phyloP scores from a whole-genome alignment of 192 early-diverging fungal genomes.

The Entrophospora sp. region DNA sequence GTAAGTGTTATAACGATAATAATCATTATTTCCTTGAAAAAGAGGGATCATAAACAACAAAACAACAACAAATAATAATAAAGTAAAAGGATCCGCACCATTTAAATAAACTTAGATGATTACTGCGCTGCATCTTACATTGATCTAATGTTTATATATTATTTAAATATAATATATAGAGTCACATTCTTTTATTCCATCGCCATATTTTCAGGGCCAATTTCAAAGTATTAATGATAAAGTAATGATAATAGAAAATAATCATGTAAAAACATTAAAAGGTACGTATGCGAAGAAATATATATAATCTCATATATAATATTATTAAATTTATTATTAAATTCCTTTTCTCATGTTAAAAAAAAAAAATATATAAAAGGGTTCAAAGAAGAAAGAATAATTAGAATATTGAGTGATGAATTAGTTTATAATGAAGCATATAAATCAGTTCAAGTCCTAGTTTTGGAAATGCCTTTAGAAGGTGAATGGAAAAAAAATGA shows the following conservation, averaged over 20 bases:
- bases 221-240: constrained; percentile 39
- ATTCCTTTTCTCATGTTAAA: neutral
- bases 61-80: too few species aligned
- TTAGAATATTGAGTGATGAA: constrained; percentile 40
- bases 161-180: constrained; percentile 35
- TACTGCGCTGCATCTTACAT: neutral
- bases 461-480: constrained; percentile 39
- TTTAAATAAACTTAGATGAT: neutral
- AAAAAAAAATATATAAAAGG: constrained; percentile 36
- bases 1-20: too few species aligned
- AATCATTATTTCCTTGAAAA: too few species aligned
- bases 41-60: too few species aligned
- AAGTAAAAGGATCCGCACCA: neutral
- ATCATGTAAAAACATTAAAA: constrained; percentile 37
- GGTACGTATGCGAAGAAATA: constrained; percentile 23
- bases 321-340: neutral
- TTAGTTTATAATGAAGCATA: constrained; percentile 35
- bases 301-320: neutral
- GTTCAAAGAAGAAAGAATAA: too few species aligned
- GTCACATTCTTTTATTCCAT: constrained; percentile 39
- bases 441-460: constrained; percentile 32
- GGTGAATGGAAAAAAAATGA: constrained; percentile 31
- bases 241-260: constrained; percentile 25
- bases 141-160: neutral
- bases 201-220: constrained; percentile 48